Evolutionary conservation across 2,329 filamentous ascomycete species (phyloP).

Genomic region (Ambrosiella xylebori): DNA sequence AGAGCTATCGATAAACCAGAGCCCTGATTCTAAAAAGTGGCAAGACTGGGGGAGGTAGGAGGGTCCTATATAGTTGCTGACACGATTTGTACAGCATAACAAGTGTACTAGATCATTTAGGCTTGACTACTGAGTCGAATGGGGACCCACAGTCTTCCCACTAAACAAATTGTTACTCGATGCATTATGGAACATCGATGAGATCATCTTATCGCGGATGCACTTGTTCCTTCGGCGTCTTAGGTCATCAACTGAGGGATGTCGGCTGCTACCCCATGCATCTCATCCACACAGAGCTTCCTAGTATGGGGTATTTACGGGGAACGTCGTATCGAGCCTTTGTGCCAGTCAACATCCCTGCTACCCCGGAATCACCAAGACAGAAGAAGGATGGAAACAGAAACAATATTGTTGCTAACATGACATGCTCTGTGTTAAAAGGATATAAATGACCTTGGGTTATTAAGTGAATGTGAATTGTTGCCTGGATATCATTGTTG

Average conservation of each 20-base stretch:
- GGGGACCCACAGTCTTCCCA: too few species aligned
- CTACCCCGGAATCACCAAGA: constrained; percentile 7
- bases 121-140: too few species aligned
- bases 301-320: constrained; percentile 7
- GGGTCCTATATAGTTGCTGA: too few species aligned
- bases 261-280: constrained; percentile 7
- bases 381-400: background rate
- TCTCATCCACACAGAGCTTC: background rate
- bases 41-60: too few species aligned
- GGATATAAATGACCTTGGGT: background rate
- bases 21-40: too few species aligned
- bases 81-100: too few species aligned
- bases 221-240: background rate
- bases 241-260: background rate
- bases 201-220: background rate
- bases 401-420: background rate
- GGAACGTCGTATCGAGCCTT: constrained; percentile 5
- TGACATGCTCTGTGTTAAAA: background rate
- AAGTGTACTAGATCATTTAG: too few species aligned
- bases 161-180: background rate
- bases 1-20: too few species aligned
- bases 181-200: too few species aligned
- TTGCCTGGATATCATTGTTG: too few species aligned
- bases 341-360: constrained; percentile 2
- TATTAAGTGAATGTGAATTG: too few species aligned